phyloP scores from a whole-genome alignment of 2,329 filamentous ascomycete genomes.

The Aspergillus novofumigatus region DNA sequence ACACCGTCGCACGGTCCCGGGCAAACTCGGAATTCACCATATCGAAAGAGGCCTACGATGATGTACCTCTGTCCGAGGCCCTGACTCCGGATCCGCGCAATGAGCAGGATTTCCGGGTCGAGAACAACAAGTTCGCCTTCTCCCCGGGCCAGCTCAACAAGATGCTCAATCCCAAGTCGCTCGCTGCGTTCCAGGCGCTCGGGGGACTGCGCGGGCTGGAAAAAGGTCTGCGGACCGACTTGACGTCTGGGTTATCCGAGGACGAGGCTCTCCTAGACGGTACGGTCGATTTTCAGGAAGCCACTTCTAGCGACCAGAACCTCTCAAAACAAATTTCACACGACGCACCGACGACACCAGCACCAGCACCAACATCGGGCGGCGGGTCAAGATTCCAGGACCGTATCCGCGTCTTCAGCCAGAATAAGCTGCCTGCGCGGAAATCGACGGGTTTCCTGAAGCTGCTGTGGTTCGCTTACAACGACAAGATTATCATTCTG shows the following conservation, averaged over 20 bases:
- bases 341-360: background rate
- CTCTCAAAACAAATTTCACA: conserved; percentile 5
- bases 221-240: conserved; percentile 69
- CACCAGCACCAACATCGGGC: conserved; percentile 7
- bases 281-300: conserved; percentile 68
- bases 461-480: conserved; percentile 66
- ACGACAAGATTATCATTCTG: conserved; percentile 69
- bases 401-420: conserved; percentile 56
- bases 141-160: conserved; percentile 74
- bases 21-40: conserved; percentile 28
- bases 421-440: conserved; percentile 60
- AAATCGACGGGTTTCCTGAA: conserved; percentile 58
- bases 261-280: conserved; percentile 69
- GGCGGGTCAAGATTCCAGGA: conserved; percentile 46
- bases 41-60: conserved; percentile 30
- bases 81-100: conserved; percentile 72
- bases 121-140: conserved; percentile 81
- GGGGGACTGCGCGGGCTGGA: conserved; percentile 76
- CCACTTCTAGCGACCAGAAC: conserved; percentile 36
- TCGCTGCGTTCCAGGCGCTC: conserved; percentile 74
- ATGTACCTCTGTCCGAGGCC: conserved; percentile 50
- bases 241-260: conserved; percentile 67
- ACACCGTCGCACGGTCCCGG: conserved; percentile 31
- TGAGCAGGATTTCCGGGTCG: conserved; percentile 69
- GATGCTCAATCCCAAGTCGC: conserved; percentile 82